These are phyloP conservation scores for Jacaranda mimosifolia DNA, from an alignment of 257 asterid genomes.

Conservation along the genomic window DNA sequence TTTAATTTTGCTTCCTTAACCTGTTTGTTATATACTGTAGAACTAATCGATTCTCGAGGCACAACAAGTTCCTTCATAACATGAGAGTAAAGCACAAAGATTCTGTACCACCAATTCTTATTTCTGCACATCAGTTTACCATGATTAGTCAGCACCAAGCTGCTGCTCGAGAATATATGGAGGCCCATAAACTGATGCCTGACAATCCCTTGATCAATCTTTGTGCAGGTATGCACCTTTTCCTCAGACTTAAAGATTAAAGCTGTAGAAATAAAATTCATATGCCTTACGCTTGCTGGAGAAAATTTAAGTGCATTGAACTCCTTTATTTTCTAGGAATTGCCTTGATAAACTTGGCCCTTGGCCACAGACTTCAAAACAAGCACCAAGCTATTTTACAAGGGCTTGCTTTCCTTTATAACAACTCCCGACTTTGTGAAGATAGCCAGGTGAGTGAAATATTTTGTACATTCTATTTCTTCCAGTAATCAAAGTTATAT, in stretches of 20 bases:
- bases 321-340: constrained; percentile 54
- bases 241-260: constrained; percentile 5
- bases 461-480: background rate
- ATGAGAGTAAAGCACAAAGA: constrained; percentile 72
- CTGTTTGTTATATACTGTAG: constrained; percentile 44
- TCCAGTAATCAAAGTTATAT: background rate
- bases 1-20: constrained; percentile 27
- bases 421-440: constrained; percentile 58
- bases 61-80: constrained; percentile 68
- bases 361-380: constrained; percentile 79
- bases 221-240: constrained; percentile 62
- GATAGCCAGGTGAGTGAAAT: constrained; percentile 63
- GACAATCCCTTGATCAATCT: constrained; percentile 82
- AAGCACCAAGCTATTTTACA: constrained; percentile 83
- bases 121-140: constrained; percentile 81
- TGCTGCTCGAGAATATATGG: constrained; percentile 83
- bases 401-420: constrained; percentile 80
- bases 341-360: constrained; percentile 80
- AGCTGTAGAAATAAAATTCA: background rate
- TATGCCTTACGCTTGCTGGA: constrained; percentile 10
- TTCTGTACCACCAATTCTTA: constrained; percentile 73
- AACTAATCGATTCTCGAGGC: constrained; percentile 51
- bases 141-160: constrained; percentile 80
- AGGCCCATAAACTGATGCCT: constrained; percentile 79
- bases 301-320: background rate